Conservation (phyloP, 148 eudicot species). For the Vaccinium vitisidaea region DNA sequence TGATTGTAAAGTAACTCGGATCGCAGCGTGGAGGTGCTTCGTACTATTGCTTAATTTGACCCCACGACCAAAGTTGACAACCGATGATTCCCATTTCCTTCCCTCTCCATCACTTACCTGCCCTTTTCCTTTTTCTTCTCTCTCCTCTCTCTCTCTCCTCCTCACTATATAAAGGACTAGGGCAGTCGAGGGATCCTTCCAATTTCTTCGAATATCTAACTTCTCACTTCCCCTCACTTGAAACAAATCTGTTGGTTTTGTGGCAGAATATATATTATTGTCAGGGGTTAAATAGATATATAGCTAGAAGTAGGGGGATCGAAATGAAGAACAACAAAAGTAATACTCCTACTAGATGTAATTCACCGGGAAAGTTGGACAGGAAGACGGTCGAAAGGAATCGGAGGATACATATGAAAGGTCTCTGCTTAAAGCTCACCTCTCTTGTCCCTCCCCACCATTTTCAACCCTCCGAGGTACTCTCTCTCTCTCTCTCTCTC, state of each 20-base stretch:
- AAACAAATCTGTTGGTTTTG: background rate
- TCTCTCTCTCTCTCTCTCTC: background rate
- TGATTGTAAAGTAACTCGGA: too few species aligned
- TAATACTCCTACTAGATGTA: background rate
- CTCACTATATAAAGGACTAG: background rate
- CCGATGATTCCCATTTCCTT: background rate
- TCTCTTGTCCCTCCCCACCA: constrained; percentile 38
- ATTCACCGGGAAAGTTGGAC: constrained; percentile 15
- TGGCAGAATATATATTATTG: background rate
- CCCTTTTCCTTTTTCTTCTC: too few species aligned
- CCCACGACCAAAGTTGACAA: background rate
- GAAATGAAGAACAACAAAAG: background rate
- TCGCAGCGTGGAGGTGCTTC: too few species aligned
- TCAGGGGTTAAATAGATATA: background rate
- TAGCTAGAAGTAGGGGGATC: too few species aligned
- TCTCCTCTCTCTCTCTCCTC: background rate
- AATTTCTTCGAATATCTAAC: background rate
- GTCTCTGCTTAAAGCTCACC: constrained; percentile 28
- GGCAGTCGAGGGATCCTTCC: background rate
- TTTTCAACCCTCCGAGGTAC: constrained; percentile 32
- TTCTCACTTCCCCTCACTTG: background rate
- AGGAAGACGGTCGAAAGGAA: constrained; percentile 38
- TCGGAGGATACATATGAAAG: constrained; percentile 39
- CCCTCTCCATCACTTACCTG: background rate
- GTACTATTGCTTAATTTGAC: too few species aligned